Evolutionary conservation across 495 filamentous ascomycete genomes (phyloP).

Genomic region (Pseudoneurospora amorphoporcata): DNA sequence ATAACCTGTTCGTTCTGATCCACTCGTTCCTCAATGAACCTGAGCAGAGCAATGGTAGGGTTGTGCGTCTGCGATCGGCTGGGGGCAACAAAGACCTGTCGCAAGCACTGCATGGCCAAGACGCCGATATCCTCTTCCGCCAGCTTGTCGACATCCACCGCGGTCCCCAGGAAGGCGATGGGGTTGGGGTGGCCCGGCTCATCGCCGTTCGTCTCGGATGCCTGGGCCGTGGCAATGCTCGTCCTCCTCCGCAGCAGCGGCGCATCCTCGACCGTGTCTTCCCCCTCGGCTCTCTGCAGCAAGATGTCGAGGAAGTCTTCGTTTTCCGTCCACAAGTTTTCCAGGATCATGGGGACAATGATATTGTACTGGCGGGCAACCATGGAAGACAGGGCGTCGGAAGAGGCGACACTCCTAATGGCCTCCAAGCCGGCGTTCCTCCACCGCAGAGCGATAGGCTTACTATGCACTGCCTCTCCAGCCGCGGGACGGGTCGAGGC

Average conservation of each 20-base stretch:
- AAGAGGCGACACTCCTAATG: slow-evolving; percentile 65
- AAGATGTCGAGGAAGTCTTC: slow-evolving; percentile 56
- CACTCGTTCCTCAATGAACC: slow-evolving; percentile 56
- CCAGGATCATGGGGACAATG: slow-evolving; percentile 70
- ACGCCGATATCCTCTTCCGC: slow-evolving; percentile 81
- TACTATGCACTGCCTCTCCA: slow-evolving; percentile 45
- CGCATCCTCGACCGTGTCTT: slow-evolving; percentile 57
- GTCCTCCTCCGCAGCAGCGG: slow-evolving; percentile 50
- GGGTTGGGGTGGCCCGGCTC: slow-evolving; percentile 53
- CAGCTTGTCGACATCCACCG: slow-evolving; percentile 72
- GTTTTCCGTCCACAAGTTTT: slow-evolving; percentile 72
- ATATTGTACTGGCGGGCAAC: slow-evolving; percentile 63
- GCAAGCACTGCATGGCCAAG: slow-evolving; percentile 69
- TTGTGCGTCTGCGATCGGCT: slow-evolving; percentile 67
- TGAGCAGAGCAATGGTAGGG: slow-evolving; percentile 58
- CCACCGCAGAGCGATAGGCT: slow-evolving; percentile 73
- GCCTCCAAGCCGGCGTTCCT: slow-evolving; percentile 70
- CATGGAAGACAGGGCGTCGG: slow-evolving; percentile 64
- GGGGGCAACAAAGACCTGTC: slow-evolving; percentile 65
- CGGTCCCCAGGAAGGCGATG: slow-evolving; percentile 58
- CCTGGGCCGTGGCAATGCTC: slow-evolving; percentile 66
- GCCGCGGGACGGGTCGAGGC: slow-evolving; percentile 47
- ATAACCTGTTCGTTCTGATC: slow-evolving; percentile 37
- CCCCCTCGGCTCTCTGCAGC: slow-evolving; percentile 47
- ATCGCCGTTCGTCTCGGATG: slow-evolving; percentile 42